A percentile compares a stretch with the other conserved stretches of the same genome.
These are phyloP conservation scores for Alternaria solani DNA, from an alignment of 2,329 filamentous ascomycete genomes.

Conservation along the genomic window DNA sequence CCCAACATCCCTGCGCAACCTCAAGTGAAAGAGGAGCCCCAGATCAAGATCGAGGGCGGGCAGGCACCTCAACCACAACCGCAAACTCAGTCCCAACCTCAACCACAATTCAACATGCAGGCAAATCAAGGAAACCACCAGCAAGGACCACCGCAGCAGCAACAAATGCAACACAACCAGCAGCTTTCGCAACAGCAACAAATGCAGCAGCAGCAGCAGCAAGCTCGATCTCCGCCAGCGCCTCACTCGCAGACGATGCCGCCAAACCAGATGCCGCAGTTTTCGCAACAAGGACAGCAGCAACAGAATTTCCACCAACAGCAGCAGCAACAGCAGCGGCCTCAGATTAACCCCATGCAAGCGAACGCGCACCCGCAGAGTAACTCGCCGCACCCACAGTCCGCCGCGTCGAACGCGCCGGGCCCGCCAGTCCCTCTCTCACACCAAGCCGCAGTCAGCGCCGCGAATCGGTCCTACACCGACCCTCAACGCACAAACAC, in stretches of 20 bases:
- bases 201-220: slow-evolving; percentile 25
- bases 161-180: slow-evolving; percentile 26
- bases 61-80: slow-evolving; percentile 32
- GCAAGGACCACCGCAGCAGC: slow-evolving; percentile 31
- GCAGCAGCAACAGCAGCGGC: slow-evolving; percentile 39
- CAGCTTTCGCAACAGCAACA: slow-evolving; percentile 32
- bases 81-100: slow-evolving; percentile 18
- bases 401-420: slow-evolving; percentile 39
- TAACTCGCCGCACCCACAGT: slow-evolving; percentile 50
- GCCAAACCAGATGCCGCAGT: slow-evolving; percentile 37
- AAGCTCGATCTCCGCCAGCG: slow-evolving; percentile 38
- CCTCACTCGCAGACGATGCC: slow-evolving; percentile 42
- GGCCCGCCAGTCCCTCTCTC: slow-evolving; percentile 52
- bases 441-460: slow-evolving; percentile 56
- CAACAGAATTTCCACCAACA: slow-evolving; percentile 42
- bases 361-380: slow-evolving; percentile 46
- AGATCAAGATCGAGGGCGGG: slow-evolving; percentile 49
- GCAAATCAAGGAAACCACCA: slow-evolving; percentile 30
- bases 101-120: slow-evolving; percentile 36
- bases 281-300: slow-evolving; percentile 39
- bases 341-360: slow-evolving; percentile 49
- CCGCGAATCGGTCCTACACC: slow-evolving; percentile 52
- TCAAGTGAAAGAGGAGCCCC: slow-evolving; percentile 45
- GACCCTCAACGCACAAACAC: slow-evolving; percentile 46
- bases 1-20: slow-evolving; percentile 33